Conservation (phyloP, 768 basidiomycete genomes). For the Lactifluus subvellereus region DNA sequence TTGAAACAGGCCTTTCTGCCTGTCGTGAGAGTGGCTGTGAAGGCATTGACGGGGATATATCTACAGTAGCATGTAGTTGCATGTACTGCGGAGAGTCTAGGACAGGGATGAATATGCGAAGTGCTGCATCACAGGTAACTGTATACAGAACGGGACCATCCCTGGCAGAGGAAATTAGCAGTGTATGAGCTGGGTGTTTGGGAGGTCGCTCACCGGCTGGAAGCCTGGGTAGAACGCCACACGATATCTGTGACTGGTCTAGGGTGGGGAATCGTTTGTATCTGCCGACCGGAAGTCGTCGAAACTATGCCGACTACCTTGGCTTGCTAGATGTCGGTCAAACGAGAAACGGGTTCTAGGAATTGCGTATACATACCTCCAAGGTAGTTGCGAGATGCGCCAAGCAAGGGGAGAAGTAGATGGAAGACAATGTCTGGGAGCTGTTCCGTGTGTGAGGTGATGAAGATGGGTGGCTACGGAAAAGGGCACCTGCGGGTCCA, state of each 20-base stretch:
- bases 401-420: slow-evolving; percentile 69
- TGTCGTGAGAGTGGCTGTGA: slow-evolving; percentile 32
- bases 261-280: slow-evolving; percentile 66
- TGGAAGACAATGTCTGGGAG: slow-evolving; percentile 43
- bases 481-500: slow-evolving; percentile 57
- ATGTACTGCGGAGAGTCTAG: slow-evolving; percentile 79
- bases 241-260: slow-evolving; percentile 61
- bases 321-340: slow-evolving; percentile 41
- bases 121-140: slow-evolving; percentile 71
- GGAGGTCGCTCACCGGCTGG: slow-evolving; percentile 50
- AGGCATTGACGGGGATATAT: slow-evolving; percentile 58
- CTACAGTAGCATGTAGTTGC: slow-evolving; percentile 77
- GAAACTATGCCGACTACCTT: slow-evolving; percentile 59
- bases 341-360: neutral
- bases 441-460: slow-evolving; percentile 31
- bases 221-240: slow-evolving; percentile 67
- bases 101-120: slow-evolving; percentile 84
- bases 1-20: slow-evolving; percentile 36
- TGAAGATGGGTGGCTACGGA: neutral
- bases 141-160: slow-evolving; percentile 79
- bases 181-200: slow-evolving; percentile 2
- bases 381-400: slow-evolving; percentile 66
- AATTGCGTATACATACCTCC: slow-evolving; percentile 35
- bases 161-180: slow-evolving; percentile 33
- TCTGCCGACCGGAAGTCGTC: slow-evolving; percentile 64